Evolutionary conservation across 2,329 filamentous ascomycete species (phyloP), one percentile per base, ranked within the genome.

Genomic region (Venturiaceae sp.): DNA sequence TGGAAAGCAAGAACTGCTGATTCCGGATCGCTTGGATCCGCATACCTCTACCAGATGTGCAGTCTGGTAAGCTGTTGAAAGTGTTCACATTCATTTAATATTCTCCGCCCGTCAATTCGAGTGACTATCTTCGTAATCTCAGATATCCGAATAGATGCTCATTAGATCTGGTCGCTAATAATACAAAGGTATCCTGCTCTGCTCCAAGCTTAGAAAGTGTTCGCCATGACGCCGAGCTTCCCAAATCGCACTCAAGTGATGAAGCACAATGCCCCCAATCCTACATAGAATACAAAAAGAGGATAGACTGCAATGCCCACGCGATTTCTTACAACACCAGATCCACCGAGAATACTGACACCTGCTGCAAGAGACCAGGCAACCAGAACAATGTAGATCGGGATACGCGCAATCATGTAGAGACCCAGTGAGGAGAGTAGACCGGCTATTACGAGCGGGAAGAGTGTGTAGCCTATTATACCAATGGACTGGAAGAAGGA

Each of bases 401-500:
- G 94, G 69, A 97, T 90, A 59, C 94, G 82, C 5, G 87, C 83
- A 63, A 97, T 88, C 65, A 84, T 87, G 44, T 85, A 87, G 7
- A 97, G 80, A 55, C 83, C 80, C 33, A 99, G 69, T 0, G 92
- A 92, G 58, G 91, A 96, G 63, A 99, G 83, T 55, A 96, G 77
- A 1, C 92, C 85, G 7, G 95, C 95, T 64, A 99, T 88, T 66
- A 97, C 94, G 57, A 99, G 83, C 1, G 94, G 94, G 75, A 99
- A 99, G 58, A 99, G 83, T 1, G 94, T 99, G 74, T 99, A 99
- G 50, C 94, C 94, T 70, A 99, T 99, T 66, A 99, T 95, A 73
- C 92, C 97, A 64, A 99, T 83, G 60, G 91, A 95, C 74, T 99
- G 94, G 68, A 95, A 94, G 72, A 99, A 99, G 19, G 94, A 96